Evolutionary conservation across 176 grass and related monocot genomes (phyloP), one percentile per base, ranked within the genome.

Genomic region (Musa beccarii): DNA sequence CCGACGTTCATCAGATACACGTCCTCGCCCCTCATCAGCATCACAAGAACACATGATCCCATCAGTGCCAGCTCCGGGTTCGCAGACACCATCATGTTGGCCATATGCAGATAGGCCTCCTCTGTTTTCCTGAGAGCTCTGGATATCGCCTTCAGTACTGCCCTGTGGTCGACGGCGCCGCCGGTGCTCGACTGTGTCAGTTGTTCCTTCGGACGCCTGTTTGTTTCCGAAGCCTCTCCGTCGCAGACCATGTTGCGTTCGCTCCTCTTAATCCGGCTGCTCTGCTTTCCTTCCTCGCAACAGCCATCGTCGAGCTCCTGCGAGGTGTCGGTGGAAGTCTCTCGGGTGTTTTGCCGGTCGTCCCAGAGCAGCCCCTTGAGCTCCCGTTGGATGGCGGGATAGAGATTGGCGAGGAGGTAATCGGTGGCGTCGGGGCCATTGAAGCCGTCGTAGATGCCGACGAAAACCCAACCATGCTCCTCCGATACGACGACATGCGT

Each of bases 371-470:
- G 63, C 66, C 84, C 88, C 53, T 87, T 90, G 28, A 97, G 94
- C 71, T 89, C 78, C 16, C 17, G 23, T 64, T 91, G 80, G 21
- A 89, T 83, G 20, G 78, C 76, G 3, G 75, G 62, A 69, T 98
- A 93, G 51, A 93, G 90, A 59, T 98, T 82, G 34, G 86, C 68
- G 72, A 98, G 87, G 66, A 98, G 84, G 82, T 87, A 93, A 53
- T 98, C 90, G 23, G 94, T 89, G 1, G 90, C 94, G 77, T 98
- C 94, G 2, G 94, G 94, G 2, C 90, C 94, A 6, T 84, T 87
- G 88, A 98, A 98, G 2, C 94, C 94, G 26, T 98, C 94, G 4
- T 98, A 98, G 29, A 98, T 98, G 34, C 90, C 90, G 74, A 98
- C 90, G 81, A 93, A 98, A 63, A 93, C 75, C 86, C 88, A 91